Evolutionary conservation across 2,329 filamentous ascomycete genomes (phyloP).

Genomic region (Cercospora sp.): DNA sequence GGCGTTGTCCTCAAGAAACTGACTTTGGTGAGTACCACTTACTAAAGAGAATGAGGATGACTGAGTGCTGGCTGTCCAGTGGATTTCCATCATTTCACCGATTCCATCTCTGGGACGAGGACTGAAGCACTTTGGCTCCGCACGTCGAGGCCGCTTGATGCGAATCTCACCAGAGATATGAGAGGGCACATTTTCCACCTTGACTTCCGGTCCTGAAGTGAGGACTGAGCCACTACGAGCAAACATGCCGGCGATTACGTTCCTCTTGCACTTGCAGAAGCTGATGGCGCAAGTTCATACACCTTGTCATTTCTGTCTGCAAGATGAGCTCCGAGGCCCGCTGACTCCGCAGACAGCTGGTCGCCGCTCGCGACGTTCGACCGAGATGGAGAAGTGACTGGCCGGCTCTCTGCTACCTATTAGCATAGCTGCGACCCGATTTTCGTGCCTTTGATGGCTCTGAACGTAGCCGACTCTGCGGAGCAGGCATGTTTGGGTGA

Average conservation of each 20-base stretch:
- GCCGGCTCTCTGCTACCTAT: not conserved
- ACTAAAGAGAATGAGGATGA: not conserved
- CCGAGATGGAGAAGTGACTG: not conserved
- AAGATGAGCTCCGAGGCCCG: not conserved
- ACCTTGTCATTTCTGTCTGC: not conserved
- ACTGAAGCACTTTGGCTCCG: not conserved
- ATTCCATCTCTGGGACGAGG: not conserved
- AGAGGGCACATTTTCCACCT: not conserved
- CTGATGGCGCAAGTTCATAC: not conserved
- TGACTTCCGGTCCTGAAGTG: not conserved
- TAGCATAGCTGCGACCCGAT: not conserved
- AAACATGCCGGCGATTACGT: not conserved
- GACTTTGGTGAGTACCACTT: not conserved
- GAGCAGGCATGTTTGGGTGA: not conserved
- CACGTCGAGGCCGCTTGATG: not conserved
- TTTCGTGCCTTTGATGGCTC: not conserved
- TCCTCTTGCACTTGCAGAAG: not conserved
- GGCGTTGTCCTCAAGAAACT: not conserved
- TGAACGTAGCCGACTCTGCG: not conserved
- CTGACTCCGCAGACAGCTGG: not conserved
- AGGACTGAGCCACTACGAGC: not conserved
- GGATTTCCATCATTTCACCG: not conserved
- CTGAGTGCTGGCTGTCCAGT: not conserved
- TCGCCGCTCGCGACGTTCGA: not conserved
- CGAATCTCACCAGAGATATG: not conserved